phyloP scores from a whole-genome alignment of 2,329 filamentous ascomycete species.

The Claviceps digitariae region DNA sequence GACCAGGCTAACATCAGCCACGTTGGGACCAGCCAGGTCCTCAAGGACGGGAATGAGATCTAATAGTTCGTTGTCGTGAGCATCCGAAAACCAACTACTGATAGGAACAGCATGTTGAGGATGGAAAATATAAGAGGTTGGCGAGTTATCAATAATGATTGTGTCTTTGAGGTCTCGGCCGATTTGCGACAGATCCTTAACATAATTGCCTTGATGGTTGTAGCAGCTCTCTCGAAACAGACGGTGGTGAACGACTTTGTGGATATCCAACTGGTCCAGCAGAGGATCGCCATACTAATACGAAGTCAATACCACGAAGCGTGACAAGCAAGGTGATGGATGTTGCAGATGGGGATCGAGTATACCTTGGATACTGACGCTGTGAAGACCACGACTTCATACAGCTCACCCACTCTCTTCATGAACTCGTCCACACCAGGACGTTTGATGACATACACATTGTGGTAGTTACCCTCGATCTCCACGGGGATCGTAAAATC shows the following conservation, averaged over 20 bases:
- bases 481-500: constrained; percentile 99
- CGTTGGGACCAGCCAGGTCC: constrained; percentile 78
- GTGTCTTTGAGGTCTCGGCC: constrained; percentile 92
- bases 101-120: constrained; percentile 97
- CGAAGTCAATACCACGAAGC: constrained; percentile 5
- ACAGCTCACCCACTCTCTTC: constrained; percentile 94
- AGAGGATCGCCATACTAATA: constrained; percentile 84
- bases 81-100: constrained; percentile 99
- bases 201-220: constrained; percentile 98
- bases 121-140: constrained; percentile 98
- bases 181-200: constrained; percentile 96
- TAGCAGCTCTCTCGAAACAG: constrained; percentile 98
- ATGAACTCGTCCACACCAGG: constrained; percentile 98
- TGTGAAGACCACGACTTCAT: constrained; percentile 97
- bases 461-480: constrained; percentile 97
- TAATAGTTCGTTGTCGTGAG: constrained; percentile 95
- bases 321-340: constrained; percentile 6
- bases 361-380: constrained; percentile 91
- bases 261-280: constrained; percentile 91
- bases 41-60: constrained; percentile 97
- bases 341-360: too few species aligned
- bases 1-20: constrained; percentile 92
- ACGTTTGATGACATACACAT: constrained; percentile 98
- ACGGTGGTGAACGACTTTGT: constrained; percentile 89
- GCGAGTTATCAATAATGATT: constrained; percentile 99